A percentile compares a stretch with the other conserved stretches of the same genome.
Evolutionary conservation across 176 grass and related monocot genomes (phyloP).

Genomic region (Zea luxurians): DNA sequence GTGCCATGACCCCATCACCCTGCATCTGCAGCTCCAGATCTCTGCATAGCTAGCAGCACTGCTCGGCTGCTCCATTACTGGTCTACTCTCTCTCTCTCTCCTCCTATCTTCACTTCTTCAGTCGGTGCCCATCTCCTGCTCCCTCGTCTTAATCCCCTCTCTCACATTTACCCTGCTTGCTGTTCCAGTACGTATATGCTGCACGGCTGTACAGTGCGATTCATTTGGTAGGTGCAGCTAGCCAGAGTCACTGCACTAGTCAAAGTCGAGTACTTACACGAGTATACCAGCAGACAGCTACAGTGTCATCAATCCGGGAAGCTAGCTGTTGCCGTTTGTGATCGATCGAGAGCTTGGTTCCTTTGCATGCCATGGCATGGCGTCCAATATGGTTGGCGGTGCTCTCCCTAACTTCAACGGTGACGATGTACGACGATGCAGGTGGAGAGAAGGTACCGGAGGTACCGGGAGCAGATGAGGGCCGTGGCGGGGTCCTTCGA

Average conservation of each 20-base stretch:
- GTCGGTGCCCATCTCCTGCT: slow-evolving; percentile 31
- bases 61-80: slow-evolving; percentile 15
- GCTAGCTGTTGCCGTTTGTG: background rate
- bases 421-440: slow-evolving; percentile 10
- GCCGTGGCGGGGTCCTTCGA: slow-evolving; percentile 66
- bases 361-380: background rate
- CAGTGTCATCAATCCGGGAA: background rate
- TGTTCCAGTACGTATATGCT: slow-evolving; percentile 32
- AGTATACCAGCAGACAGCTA: background rate
- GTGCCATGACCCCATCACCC: background rate
- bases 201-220: slow-evolving; percentile 30
- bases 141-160: background rate
- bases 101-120: background rate
- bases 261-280: slow-evolving; percentile 5
- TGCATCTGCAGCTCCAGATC: slow-evolving; percentile 12
- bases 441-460: slow-evolving; percentile 85
- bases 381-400: background rate
- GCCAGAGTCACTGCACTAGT: background rate
- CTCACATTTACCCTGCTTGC: slow-evolving; percentile 21
- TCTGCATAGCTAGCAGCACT: slow-evolving; percentile 28
- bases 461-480: slow-evolving; percentile 79
- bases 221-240: slow-evolving; percentile 44
- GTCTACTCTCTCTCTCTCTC: slow-evolving; percentile 11
- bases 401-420: background rate
- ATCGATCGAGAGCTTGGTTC: background rate